These are phyloP conservation scores for Aspergillus nanangensis DNA, from an alignment of 495 filamentous ascomycete species.

Conservation along the genomic window DNA sequence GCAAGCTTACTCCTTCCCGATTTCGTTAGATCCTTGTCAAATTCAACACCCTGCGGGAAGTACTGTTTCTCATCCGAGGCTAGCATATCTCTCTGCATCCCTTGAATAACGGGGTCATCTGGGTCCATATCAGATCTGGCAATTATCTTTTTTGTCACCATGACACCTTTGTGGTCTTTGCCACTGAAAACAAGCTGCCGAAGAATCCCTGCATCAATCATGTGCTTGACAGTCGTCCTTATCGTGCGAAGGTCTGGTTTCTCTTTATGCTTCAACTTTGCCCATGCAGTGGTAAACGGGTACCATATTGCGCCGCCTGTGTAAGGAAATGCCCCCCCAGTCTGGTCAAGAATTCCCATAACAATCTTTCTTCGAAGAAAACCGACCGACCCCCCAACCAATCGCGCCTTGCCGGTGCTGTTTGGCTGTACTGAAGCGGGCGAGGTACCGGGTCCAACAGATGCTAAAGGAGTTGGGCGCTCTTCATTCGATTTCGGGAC, in stretches of 20 bases:
- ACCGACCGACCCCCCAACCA: slow-evolving; percentile 41
- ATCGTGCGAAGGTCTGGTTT: slow-evolving; percentile 49
- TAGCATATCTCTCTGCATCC: slow-evolving; percentile 51
- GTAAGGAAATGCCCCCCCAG: slow-evolving; percentile 70
- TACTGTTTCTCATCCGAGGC: slow-evolving; percentile 21
- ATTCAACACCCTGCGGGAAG: slow-evolving; percentile 30
- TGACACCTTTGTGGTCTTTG: slow-evolving; percentile 44
- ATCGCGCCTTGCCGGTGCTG: slow-evolving; percentile 4
- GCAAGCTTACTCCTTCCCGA: too few relatives aligned
- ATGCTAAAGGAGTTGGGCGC: not conserved
- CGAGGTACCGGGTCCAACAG: not conserved
- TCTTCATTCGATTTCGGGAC: not conserved
- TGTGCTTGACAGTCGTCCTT: slow-evolving; percentile 52
- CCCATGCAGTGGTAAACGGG: slow-evolving; percentile 61
- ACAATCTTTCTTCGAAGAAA: slow-evolving; percentile 58
- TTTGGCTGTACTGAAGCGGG: not conserved
- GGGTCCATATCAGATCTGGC: slow-evolving; percentile 41
- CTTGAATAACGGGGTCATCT: slow-evolving; percentile 46
- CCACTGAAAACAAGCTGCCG: slow-evolving; percentile 61
- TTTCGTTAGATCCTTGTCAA: slow-evolving; percentile 26
- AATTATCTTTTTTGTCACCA: slow-evolving; percentile 54
- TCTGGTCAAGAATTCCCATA: slow-evolving; percentile 62
- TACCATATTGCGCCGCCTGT: slow-evolving; percentile 67
- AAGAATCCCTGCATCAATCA: slow-evolving; percentile 57
- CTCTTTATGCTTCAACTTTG: slow-evolving; percentile 41